A percentile compares a stretch with the other conserved stretches of the same genome.
Conservation (phyloP, 2,329 filamentous ascomycete species). For the Podosphaera leucotricha region DNA sequence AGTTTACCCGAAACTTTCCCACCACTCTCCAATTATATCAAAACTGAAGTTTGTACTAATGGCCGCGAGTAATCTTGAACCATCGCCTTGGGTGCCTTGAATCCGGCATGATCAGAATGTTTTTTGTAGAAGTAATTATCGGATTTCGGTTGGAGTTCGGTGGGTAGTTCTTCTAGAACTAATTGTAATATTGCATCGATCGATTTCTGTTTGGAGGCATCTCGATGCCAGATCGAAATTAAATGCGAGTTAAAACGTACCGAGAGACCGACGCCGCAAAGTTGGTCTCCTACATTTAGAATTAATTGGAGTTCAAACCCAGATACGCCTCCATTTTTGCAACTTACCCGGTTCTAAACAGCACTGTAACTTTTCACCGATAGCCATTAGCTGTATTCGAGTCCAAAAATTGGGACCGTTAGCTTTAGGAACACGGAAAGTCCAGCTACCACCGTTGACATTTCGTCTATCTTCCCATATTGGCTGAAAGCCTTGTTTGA, state of each 20-base stretch:
- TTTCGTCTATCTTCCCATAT: slow-evolving; percentile 78
- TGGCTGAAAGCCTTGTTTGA: slow-evolving; percentile 54
- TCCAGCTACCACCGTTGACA: slow-evolving; percentile 68
- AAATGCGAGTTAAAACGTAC: slow-evolving; percentile 77
- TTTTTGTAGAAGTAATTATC: slow-evolving; percentile 69
- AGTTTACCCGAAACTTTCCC: too few species aligned
- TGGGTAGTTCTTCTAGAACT: slow-evolving; percentile 49
- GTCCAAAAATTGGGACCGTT: slow-evolving; percentile 56
- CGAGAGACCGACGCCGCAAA: slow-evolving; percentile 71
- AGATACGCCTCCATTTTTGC: background rate
- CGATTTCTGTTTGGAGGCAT: slow-evolving; percentile 56
- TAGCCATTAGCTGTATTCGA: slow-evolving; percentile 56
- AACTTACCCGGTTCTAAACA: slow-evolving; percentile 44
- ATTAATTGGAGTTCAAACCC: slow-evolving; percentile 4
- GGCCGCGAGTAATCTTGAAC: too few species aligned
- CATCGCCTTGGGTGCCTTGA: slow-evolving; percentile 28
- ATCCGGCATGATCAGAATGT: slow-evolving; percentile 71
- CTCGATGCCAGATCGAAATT: slow-evolving; percentile 83
- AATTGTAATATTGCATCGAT: slow-evolving; percentile 50
- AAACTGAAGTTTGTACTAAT: too few species aligned
- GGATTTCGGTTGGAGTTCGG: slow-evolving; percentile 46
- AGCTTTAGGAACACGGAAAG: slow-evolving; percentile 66
- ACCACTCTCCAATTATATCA: too few species aligned
- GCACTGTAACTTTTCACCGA: slow-evolving; percentile 58
- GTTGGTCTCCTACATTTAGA: slow-evolving; percentile 43